Base-by-base conservation (phyloP, 2,329 filamentous ascomycete species). In the Xylariaceae sp. region DNA sequence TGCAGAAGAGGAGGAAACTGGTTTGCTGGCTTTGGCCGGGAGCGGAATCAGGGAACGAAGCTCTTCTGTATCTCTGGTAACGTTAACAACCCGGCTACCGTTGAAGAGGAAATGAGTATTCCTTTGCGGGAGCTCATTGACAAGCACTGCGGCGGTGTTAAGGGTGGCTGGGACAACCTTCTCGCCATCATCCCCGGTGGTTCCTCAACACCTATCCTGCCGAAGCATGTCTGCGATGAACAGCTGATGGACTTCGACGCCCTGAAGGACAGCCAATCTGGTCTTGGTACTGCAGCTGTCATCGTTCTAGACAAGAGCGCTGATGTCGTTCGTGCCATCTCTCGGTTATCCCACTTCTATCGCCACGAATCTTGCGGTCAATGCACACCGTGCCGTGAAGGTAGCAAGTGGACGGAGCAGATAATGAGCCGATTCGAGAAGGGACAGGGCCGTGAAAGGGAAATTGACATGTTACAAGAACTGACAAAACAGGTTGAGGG, bases 381-480 rank as follows among this genome's bases (percentile, higher is more conserved):
- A 81, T 99, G 95, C 82, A 99, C 95, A 56, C 95, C 95, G n/a
- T 99, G 95, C 85, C 90, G 95, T 74, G 95, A 99, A 80, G 95
- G 95, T 65, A 96, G 90, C 82, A 97, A 96, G 82, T 99, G 95
- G 95, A 97, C 94, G 9, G 90, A 96, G 78, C 93, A 99, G 82
- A 98, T 99, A 77, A 98, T 99, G 95, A 82, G 90, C 77, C 89
- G 95, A 55, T 96, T 99, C 69, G 92, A 96, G 82, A 90, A 90
- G 76, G 95, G 95, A 58, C 87, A 91, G 76, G 95, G 91, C 59
- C 87, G 91, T 62, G 87, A 89, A 76, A 85, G 95, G 60, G 95
- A 99, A 79, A 99, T 99, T 74, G 95, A 99, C 76, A 99, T 99
- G 95, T 85, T 99, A 66, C 95, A 97, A 81, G 95, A 99, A 82